phyloP scores from a whole-genome alignment of 768 basidiomycete genomes.

The Tylopilus felleus region DNA sequence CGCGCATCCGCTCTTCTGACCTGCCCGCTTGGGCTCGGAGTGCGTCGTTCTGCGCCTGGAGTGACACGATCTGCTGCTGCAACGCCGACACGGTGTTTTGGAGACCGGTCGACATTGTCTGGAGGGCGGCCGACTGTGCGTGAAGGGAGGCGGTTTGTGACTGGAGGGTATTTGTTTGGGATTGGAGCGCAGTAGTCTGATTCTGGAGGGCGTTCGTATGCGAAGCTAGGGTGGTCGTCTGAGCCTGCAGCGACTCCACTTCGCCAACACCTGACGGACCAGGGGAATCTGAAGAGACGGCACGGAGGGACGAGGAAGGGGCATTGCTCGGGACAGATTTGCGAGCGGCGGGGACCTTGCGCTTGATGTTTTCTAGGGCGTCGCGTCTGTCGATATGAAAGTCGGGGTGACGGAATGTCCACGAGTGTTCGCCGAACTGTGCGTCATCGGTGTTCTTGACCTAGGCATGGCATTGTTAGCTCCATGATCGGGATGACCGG shows the following conservation, averaged over 20 bases:
- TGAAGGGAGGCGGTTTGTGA: conserved; percentile 35
- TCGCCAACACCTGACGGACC: conserved; percentile 23
- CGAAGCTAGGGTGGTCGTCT: conserved; percentile 29
- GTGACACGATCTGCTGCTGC: conserved; percentile 29
- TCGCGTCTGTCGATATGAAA: conserved; percentile 51
- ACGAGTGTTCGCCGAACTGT: conserved; percentile 59
- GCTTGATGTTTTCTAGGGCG: conserved; percentile 64
- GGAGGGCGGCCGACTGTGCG: conserved; percentile 32
- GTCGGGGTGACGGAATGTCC: conserved; percentile 54
- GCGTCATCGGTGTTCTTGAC: conserved; percentile 85
- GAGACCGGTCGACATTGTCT: conserved; percentile 29
- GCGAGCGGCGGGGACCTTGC: conserved; percentile 46
- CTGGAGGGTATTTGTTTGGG: conserved; percentile 27
- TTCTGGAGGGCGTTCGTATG: conserved; percentile 30
- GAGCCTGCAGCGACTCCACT: conserved; percentile 26
- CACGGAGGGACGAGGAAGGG: conserved; percentile 28
- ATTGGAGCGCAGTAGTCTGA: conserved; percentile 27
- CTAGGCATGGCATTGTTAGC: conserved; percentile 21
- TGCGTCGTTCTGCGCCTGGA: conserved; percentile 29
- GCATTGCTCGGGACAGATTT: conserved; percentile 27
- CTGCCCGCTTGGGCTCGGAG: conserved; percentile 30
- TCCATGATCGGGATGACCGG: neutral
- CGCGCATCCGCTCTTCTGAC: conserved; percentile 52
- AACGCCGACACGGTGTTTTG: conserved; percentile 25
- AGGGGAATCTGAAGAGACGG: conserved; percentile 27